phyloP scores from a whole-genome alignment of 1,139 yeast genomes.

The Blastobotrys persicus region DNA sequence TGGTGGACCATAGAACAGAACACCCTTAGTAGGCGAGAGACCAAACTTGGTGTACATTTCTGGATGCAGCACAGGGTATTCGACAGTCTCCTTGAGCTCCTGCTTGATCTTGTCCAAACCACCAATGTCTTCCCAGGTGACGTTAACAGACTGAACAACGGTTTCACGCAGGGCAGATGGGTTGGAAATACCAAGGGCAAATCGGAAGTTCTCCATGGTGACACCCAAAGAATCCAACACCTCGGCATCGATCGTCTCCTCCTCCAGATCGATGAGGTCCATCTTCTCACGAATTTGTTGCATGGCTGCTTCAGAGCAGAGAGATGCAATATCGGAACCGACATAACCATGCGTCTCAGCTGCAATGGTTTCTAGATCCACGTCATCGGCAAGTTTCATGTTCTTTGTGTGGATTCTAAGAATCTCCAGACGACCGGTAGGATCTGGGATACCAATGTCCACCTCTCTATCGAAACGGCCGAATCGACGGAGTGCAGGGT shows the following conservation, averaged over 20 bases:
- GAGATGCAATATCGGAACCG: constrained; percentile 91
- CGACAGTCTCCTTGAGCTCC: constrained; percentile 97
- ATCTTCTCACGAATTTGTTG: constrained; percentile 98
- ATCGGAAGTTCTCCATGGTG: constrained; percentile 97
- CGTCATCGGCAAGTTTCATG: constrained; percentile 95
- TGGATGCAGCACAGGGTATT: constrained; percentile 97
- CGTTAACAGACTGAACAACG: constrained; percentile 96
- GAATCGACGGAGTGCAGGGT: constrained; percentile 96
- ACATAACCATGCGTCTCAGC: constrained; percentile 96
- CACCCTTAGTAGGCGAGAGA: constrained; percentile 96
- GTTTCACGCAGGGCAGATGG: constrained; percentile 99
- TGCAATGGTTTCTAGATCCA: constrained; percentile 89
- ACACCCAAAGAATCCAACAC: constrained; percentile 94
- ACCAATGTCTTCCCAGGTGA: constrained; percentile 97
- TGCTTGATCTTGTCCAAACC: constrained; percentile 93
- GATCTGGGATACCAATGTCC: constrained; percentile 98
- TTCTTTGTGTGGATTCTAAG: constrained; percentile 92
- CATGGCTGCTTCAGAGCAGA: constrained; percentile 99
- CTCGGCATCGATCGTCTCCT: constrained; percentile 97
- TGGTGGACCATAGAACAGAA: constrained; percentile 97
- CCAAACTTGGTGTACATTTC: constrained; percentile 98
- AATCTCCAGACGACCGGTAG: constrained; percentile 96
- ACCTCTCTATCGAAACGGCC: constrained; percentile 99
- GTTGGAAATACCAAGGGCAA: constrained; percentile 95
- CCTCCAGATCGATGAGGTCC: constrained; percentile 96